Conservation (phyloP, 177 flowering plant genomes). For the Telopea speciosissima region DNA sequence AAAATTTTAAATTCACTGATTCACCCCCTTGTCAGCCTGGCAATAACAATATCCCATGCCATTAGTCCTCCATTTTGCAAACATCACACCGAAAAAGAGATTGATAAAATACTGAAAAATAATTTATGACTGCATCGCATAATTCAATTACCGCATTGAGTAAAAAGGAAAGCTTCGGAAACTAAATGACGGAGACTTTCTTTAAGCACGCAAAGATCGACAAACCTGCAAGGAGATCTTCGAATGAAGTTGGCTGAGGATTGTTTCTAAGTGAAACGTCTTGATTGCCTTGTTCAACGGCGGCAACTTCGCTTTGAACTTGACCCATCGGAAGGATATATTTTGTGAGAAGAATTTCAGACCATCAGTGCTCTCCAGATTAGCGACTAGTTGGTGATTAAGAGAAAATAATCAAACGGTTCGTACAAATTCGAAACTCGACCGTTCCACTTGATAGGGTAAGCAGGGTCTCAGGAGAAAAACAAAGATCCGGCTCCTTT, state of each 20-base stretch:
- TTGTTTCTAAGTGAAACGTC: background rate
- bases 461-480: too few relatives aligned
- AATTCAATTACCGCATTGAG: background rate
- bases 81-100: too few relatives aligned
- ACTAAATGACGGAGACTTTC: background rate
- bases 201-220: background rate
- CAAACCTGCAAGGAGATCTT: background rate
- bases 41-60: too few relatives aligned
- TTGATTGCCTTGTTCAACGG: background rate
- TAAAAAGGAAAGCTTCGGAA: background rate
- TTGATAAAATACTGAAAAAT: too few relatives aligned
- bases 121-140: too few relatives aligned
- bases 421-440: too few relatives aligned
- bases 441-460: too few relatives aligned
- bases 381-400: background rate
- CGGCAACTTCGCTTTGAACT: background rate
- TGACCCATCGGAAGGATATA: background rate
- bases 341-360: background rate
- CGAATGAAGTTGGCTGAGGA: background rate
- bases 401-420: background rate
- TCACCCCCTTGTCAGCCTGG: too few relatives aligned
- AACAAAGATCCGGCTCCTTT: too few relatives aligned
- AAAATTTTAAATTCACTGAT: too few relatives aligned
- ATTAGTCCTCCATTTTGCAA: too few relatives aligned
- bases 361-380: background rate